Conservation (phyloP, 75 land plant species). For the Picea glauca region DNA sequence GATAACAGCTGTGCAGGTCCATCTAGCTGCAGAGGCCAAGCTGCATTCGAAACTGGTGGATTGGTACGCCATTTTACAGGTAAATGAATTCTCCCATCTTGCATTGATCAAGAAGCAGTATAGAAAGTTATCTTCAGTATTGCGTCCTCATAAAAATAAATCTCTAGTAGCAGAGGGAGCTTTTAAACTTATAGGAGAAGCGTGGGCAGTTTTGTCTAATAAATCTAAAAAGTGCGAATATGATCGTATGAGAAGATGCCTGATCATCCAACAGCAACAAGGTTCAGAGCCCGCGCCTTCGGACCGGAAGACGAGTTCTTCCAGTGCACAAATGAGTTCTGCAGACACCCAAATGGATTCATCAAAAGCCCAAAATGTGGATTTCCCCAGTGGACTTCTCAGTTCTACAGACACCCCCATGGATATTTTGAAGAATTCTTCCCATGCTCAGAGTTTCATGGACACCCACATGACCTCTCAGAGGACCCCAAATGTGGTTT, state of each 20-base stretch:
- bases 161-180: neutral
- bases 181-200: constrained; percentile 5
- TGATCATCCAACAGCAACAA: too few species aligned
- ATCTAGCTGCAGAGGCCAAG: constrained; percentile 53
- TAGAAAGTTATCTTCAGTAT: neutral
- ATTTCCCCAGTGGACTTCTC: too few species aligned
- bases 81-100: neutral
- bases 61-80: constrained; percentile 27
- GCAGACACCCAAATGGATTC: too few species aligned
- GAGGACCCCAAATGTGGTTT: neutral
- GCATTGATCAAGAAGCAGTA: neutral
- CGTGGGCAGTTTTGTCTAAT: neutral
- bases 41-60: constrained; percentile 39
- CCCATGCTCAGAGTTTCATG: neutral
- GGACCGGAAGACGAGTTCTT: too few species aligned
- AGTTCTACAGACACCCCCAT: too few species aligned
- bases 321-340: too few species aligned
- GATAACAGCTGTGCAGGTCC: constrained; percentile 66
- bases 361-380: too few species aligned
- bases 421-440: too few species aligned
- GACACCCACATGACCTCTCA: neutral
- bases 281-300: too few species aligned
- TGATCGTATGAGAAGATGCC: neutral
- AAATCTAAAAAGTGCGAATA: neutral
- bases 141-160: constrained; percentile 4